Evolutionary conservation across 2,329 filamentous ascomycete species (phyloP).

Genomic region (Aureobasidium zeae): DNA sequence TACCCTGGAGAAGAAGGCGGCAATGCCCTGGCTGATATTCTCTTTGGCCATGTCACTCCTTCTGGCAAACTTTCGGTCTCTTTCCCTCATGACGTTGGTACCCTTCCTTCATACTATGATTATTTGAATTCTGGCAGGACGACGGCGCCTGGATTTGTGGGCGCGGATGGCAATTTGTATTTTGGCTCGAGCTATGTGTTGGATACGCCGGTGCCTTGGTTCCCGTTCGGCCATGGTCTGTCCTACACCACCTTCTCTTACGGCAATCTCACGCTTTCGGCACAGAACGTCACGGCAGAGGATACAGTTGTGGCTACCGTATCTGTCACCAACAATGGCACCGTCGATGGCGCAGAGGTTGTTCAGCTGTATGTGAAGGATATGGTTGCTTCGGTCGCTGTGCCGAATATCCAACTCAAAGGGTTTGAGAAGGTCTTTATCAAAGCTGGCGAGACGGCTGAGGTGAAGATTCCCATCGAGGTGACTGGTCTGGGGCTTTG

Average conservation of each 20-base stretch:
- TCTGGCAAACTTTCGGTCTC: constrained; percentile 58
- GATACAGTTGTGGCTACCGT: constrained; percentile 52
- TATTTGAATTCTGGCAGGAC: constrained; percentile 57
- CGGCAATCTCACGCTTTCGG: constrained; percentile 43
- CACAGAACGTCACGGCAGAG: constrained; percentile 36
- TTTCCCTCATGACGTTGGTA: constrained; percentile 58
- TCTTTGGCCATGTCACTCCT: constrained; percentile 57
- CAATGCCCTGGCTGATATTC: constrained; percentile 54
- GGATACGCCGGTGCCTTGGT: constrained; percentile 49
- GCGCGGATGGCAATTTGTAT: constrained; percentile 50
- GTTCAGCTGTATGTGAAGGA: constrained; percentile 61
- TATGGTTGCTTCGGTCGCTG: constrained; percentile 51
- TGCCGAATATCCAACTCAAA: constrained; percentile 55
- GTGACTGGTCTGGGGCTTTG: constrained; percentile 47
- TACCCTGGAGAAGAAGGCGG: constrained; percentile 64
- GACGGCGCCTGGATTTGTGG: constrained; percentile 44
- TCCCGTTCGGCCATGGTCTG: constrained; percentile 58
- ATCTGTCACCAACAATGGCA: constrained; percentile 51
- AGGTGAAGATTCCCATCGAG: constrained; percentile 42
- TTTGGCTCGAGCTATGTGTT: constrained; percentile 61
- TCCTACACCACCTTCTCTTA: constrained; percentile 58
- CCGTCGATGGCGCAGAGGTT: constrained; percentile 54
- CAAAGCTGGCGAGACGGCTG: constrained; percentile 50
- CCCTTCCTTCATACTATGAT: constrained; percentile 62
- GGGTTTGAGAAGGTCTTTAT: constrained; percentile 59